Percentiles rank a stretch among this genome's conserved stretches.
These are phyloP conservation scores for Aspergillus proliferans DNA, from an alignment of 2,329 filamentous ascomycete species.

Conservation along the genomic window DNA sequence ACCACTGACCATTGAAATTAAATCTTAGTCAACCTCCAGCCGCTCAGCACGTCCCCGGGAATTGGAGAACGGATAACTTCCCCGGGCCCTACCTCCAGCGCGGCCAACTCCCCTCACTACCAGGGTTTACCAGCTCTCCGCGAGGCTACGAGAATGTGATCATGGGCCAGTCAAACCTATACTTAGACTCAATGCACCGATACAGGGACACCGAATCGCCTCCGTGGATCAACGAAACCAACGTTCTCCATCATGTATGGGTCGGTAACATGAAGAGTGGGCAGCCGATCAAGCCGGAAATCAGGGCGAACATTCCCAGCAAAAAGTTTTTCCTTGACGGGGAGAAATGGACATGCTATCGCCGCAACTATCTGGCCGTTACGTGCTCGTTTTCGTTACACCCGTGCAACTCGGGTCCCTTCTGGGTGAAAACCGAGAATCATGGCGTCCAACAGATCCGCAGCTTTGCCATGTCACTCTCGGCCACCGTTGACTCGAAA, in stretches of 20 bases:
- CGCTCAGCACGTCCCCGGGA: slow-evolving; percentile 23
- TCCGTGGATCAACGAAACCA: slow-evolving; percentile 36
- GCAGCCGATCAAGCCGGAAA: slow-evolving; percentile 59
- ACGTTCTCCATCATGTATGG: slow-evolving; percentile 25
- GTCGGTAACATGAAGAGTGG: slow-evolving; percentile 23
- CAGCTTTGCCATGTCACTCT: slow-evolving; percentile 76
- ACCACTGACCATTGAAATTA: slow-evolving; percentile 11
- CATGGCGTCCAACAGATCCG: slow-evolving; percentile 53
- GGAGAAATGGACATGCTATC: slow-evolving; percentile 84
- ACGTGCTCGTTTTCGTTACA: slow-evolving; percentile 69
- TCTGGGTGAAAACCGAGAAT: slow-evolving; percentile 49
- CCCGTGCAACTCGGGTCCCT: slow-evolving; percentile 53
- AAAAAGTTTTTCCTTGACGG: slow-evolving; percentile 83
- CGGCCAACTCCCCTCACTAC: slow-evolving; percentile 24
- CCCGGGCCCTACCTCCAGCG: slow-evolving; percentile 29
- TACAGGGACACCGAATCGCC: slow-evolving; percentile 33
- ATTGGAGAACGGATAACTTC: slow-evolving; percentile 36
- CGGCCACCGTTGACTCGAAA: slow-evolving; percentile 72
- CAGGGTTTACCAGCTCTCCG: slow-evolving; percentile 25
- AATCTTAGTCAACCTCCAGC: slow-evolving; percentile 41
- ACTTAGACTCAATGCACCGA: slow-evolving; percentile 22
- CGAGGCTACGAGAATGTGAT: slow-evolving; percentile 26
- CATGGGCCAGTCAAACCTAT: slow-evolving; percentile 22
- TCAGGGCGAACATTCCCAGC: slow-evolving; percentile 68
- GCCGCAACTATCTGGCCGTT: slow-evolving; percentile 85